Base-by-base conservation (phyloP, 73 alveolate species). In the Stentor coeruleus region DNA sequence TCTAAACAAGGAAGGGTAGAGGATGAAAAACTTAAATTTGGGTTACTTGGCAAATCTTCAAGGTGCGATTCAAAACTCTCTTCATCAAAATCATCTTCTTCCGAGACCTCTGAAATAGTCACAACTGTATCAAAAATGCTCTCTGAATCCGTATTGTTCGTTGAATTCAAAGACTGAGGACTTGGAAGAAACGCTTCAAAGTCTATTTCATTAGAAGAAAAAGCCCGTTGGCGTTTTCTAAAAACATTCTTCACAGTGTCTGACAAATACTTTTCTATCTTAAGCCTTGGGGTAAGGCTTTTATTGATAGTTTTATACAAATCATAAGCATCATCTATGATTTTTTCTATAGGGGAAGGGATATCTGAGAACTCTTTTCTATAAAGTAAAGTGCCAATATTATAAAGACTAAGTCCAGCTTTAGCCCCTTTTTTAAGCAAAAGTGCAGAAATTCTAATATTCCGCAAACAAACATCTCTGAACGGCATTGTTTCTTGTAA, bases 381-480 rank as follows among this genome's bases (percentile, higher is more conserved):
- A 26, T 60, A 60, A 26, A 60, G 80, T 38, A 60, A 14, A 14
- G 37, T 14, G 28, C 87, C 96, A 39, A 97, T 97, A 81, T 97
- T 93, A 36, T 58, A 88, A 26, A 96, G 94, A 31, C 97, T 94
- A 35, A 97, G 87, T 74, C 98, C 96, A 36, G 76, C 85, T 49
- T 49, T 49, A 20, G 99, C 97, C 14, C 98, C 93, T 55, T 82
- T 79, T 87, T 97, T 90, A 59, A 97, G 82, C 26, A 95, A 93
- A 3, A 93, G 91, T 38, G 93, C 87, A 14, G 98, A 87, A n/a
- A 97, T 94, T 15, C 99, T 81, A 57, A 89, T 85, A 86, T 93
- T 94, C 86, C 98, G 92, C 88, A 97, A 82, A 82, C 99, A 97
- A 57, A 92, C 91, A 38, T 92, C 95, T 74, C 99, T 87, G 74